These are phyloP conservation scores for Madurella fahalii DNA, from an alignment of 2,329 filamentous ascomycete genomes.

Conservation along the genomic window DNA sequence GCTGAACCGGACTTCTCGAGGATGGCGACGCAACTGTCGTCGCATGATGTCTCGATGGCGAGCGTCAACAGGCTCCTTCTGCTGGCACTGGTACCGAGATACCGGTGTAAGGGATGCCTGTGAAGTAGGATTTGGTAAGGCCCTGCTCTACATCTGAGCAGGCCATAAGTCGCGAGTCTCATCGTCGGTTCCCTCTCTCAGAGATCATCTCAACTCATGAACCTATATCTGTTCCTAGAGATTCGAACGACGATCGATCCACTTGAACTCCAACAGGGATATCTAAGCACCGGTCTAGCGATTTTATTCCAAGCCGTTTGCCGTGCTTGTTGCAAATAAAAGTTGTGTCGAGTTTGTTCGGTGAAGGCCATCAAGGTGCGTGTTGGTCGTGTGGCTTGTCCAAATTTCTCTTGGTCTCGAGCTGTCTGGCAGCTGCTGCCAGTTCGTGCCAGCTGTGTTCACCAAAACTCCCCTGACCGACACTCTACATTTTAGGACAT, in stretches of 20 bases:
- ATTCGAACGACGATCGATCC: neutral
- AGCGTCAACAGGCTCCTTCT: constrained; percentile 19
- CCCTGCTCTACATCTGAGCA: neutral
- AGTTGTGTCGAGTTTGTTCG: no score
- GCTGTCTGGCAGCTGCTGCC: no score
- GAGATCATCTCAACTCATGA: neutral
- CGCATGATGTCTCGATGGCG: constrained; percentile 79
- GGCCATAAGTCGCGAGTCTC: neutral
- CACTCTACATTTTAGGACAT: no score
- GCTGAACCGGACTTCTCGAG: constrained; percentile 53
- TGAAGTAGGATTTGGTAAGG: neutral
- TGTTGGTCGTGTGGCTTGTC: no score
- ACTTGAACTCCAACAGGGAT: no score
- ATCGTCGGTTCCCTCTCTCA: neutral
- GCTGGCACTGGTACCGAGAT: neutral
- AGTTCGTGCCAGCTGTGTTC: no score
- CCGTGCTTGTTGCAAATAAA: no score
- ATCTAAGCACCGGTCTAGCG: no score
- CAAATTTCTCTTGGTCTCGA: no score
- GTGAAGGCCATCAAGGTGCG: no score
- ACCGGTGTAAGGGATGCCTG: neutral
- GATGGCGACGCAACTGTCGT: constrained; percentile 87
- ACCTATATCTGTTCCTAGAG: neutral
- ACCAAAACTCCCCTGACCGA: no score
- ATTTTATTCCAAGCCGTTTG: no score